Evolutionary conservation across 441 rosid genomes (phyloP), one percentile per base, ranked within the genome.

Genomic region (Mallotus repandus): DNA sequence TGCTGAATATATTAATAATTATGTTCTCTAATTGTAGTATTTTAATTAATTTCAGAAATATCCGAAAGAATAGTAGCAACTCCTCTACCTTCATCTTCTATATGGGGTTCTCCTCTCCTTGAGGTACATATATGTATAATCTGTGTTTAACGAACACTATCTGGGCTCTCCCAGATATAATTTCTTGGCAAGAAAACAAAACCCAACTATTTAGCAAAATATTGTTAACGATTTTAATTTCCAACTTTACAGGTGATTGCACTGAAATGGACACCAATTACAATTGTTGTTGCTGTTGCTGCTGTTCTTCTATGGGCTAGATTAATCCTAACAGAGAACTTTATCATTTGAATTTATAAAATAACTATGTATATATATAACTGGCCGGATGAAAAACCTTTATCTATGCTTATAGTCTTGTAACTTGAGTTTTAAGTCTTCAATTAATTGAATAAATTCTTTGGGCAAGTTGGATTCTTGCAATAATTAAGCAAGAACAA

Each of bases 191-290:
- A 38, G 41, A 38, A 38, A 38, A 38, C 41, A 38, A 38, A 4
- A 38, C 41, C 41, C 5, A 38, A 5, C 41, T 38, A 38, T 38
- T 29, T 29, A 29, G 32, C 32, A 29, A 29, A 29, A 35, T 45
- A 38, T 9, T 41, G 43, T 41, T 45, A 13, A 63, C 1, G 14
- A 54, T 35, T 38, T 57, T 29, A 29, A 29, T 29, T 69, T 64
- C 16, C 49, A 35, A 63, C 57, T 48, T 52, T 10, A 56, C 86
- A 88, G 87, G 86, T 64, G 66, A 79, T 89, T 76, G 88, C 84
- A 10, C 62, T 86, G 78, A 86, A 80, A 85, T 81, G 91, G 90
- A 85, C 84, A 68, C 90, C 91, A 11, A 77, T 83, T 76, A 69
- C 83, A 35, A 76, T 78, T 68, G 32, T 29, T 29, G 32, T 29